phyloP scores from a whole-genome alignment of 1,139 yeast genomes.

The Pichia sp. region DNA sequence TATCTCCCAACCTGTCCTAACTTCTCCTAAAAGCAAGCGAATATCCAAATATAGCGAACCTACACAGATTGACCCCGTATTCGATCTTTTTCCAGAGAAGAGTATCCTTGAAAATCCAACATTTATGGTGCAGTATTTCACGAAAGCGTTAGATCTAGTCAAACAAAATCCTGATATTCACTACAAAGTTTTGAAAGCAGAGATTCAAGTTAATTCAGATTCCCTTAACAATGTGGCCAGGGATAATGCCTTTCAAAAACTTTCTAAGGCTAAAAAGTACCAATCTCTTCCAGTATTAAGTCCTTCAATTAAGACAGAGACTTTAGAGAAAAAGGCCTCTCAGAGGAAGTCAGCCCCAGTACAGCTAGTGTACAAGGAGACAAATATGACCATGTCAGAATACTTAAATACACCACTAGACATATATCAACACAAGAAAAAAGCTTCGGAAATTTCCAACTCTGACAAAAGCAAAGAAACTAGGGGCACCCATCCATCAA shows the following conservation, averaged over 20 bases:
- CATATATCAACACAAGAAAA: conserved; percentile 11
- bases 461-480: conserved; percentile 4
- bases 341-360: conserved; percentile 13
- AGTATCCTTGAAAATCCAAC: conserved; percentile 16
- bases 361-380: conserved; percentile 8
- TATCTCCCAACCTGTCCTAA: conserved; percentile 1
- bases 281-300: conserved; percentile 10
- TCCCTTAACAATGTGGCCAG: background rate
- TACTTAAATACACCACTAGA: conserved; percentile 14
- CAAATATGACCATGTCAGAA: conserved; percentile 12
- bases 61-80: conserved; percentile 10
- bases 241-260: background rate
- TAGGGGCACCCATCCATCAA: background rate
- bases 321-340: background rate
- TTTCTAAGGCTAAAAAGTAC: conserved; percentile 7
- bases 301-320: background rate
- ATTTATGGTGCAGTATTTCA: conserved; percentile 16
- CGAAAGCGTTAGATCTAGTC: conserved; percentile 9
- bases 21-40: background rate
- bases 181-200: conserved; percentile 13
- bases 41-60: conserved; percentile 7
- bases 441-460: conserved; percentile 5
- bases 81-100: conserved; percentile 9
- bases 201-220: conserved; percentile 1
- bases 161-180: conserved; percentile 12